Evolutionary conservation across 1,284 basidiomycete species (phyloP).

Genomic region (Cryptococcus floricola): DNA sequence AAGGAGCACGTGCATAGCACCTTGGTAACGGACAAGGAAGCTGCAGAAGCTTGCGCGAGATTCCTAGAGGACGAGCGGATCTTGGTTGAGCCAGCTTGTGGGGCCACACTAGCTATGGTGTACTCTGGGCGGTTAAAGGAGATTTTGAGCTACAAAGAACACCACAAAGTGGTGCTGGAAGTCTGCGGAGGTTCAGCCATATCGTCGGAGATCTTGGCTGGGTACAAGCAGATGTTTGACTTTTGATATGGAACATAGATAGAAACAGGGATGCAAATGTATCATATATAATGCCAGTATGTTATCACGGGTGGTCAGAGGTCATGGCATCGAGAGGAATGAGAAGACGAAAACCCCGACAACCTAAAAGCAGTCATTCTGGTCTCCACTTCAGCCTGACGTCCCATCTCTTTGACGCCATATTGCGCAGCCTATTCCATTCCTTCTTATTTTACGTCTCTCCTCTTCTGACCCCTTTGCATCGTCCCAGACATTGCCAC

Average conservation of each 20-base stretch:
- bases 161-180: slow-evolving; percentile 14
- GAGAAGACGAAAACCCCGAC: too few species aligned
- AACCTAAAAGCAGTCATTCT: too few species aligned
- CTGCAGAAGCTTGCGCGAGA: slow-evolving; percentile 23
- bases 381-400: too few species aligned
- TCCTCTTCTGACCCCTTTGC: too few species aligned
- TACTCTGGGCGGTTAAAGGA: slow-evolving; percentile 16
- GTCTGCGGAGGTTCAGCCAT: slow-evolving; percentile 24
- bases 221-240: slow-evolving; percentile 15
- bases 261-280: too few species aligned
- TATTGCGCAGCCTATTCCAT: too few species aligned
- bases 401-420: too few species aligned
- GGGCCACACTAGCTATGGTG: slow-evolving; percentile 26
- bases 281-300: too few species aligned
- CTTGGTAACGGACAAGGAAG: slow-evolving; percentile 25
- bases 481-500: too few species aligned
- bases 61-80: slow-evolving; percentile 33
- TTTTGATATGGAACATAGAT: neutral
- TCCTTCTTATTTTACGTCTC: too few species aligned
- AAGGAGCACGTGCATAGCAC: slow-evolving; percentile 15
- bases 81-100: slow-evolving; percentile 33
- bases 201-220: slow-evolving; percentile 17
- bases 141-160: slow-evolving; percentile 4
- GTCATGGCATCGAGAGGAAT: too few species aligned
- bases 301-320: too few species aligned